A percentile compares a stretch with the other conserved stretches of the same genome.
Conservation (phyloP, 306 rosid species). For the Spatholobus suberectus region DNA sequence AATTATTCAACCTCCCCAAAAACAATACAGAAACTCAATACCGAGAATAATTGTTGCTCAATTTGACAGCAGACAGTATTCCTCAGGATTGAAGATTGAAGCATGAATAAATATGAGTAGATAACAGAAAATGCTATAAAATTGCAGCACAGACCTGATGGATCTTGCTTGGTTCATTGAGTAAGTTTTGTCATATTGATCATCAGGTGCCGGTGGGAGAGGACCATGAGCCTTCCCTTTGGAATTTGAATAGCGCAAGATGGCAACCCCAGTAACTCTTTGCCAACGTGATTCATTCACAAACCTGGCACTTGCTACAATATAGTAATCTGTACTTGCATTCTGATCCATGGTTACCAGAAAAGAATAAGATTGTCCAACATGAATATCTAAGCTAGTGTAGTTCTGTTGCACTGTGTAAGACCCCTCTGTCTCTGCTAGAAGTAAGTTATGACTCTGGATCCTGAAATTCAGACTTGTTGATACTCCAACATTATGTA, state of each 20-base stretch:
- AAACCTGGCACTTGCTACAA: conserved; percentile 94
- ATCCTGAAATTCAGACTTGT: conserved; percentile 94
- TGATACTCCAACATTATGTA: conserved; percentile 93
- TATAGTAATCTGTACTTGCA: conserved; percentile 93
- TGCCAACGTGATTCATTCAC: conserved; percentile 86
- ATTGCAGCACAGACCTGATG: conserved; percentile 64
- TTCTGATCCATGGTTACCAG: conserved; percentile 86
- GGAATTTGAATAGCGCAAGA: conserved; percentile 85
- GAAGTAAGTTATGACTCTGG: conserved; percentile 90
- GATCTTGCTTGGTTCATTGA: conserved; percentile 99
- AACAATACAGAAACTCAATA: conserved; percentile 17
- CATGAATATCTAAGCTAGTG: conserved; percentile 94
- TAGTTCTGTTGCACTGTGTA: conserved; percentile 95
- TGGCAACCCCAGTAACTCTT: conserved; percentile 91
- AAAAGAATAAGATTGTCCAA: conserved; percentile 96
- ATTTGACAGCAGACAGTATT: background rate
- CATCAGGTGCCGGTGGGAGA: conserved; percentile 78
- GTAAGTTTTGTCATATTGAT: conserved; percentile 87
- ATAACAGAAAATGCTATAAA: conserved; percentile 5
- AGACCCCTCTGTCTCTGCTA: conserved; percentile 93
- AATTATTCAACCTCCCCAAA: conserved; percentile 13
- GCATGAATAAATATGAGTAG: background rate
- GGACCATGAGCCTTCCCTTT: conserved; percentile 96
- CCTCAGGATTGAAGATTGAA: background rate
- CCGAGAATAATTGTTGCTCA: background rate